A percentile compares a stretch with the other conserved stretches of the same genome.
phyloP scores from a whole-genome alignment of 202 grass and related monocot genomes.

The Schoenoplectus triqueter region DNA sequence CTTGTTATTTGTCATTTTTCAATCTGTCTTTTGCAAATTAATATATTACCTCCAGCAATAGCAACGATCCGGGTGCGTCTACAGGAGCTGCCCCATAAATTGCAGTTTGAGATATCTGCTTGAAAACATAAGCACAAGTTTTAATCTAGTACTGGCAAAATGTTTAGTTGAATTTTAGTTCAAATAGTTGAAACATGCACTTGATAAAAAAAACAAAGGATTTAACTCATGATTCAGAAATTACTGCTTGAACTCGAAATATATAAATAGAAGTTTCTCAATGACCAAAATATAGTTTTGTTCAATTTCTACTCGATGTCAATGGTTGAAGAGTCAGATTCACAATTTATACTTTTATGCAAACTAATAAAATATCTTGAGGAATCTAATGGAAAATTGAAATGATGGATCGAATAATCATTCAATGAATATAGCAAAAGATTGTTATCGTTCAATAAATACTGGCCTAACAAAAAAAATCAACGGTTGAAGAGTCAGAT shows the following conservation, averaged over 20 bases:
- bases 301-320: background rate
- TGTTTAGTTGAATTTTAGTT: conserved; percentile 7
- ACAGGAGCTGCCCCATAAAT: background rate
- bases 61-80: background rate
- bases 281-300: background rate
- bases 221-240: conserved; percentile 5
- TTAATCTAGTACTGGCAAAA: background rate
- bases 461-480: too few species aligned
- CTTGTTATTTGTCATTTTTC: background rate
- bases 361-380: background rate
- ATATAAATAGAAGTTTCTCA: background rate
- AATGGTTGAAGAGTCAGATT: background rate
- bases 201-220: background rate
- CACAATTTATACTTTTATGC: background rate
- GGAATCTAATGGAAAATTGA: background rate
- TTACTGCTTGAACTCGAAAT: conserved; percentile 1
- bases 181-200: background rate
- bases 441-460: too few species aligned
- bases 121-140: conserved; percentile 27
- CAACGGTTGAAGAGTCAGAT: too few species aligned
- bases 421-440: background rate
- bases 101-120: conserved; percentile 14
- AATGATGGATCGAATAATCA: background rate
- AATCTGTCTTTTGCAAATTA: background rate
- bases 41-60: conserved; percentile 36